A percentile compares a stretch with the other conserved stretches of the same genome.
These are phyloP conservation scores for Luzula sylvatica DNA, from an alignment of 176 grass and related monocot genomes.

Conservation along the genomic window DNA sequence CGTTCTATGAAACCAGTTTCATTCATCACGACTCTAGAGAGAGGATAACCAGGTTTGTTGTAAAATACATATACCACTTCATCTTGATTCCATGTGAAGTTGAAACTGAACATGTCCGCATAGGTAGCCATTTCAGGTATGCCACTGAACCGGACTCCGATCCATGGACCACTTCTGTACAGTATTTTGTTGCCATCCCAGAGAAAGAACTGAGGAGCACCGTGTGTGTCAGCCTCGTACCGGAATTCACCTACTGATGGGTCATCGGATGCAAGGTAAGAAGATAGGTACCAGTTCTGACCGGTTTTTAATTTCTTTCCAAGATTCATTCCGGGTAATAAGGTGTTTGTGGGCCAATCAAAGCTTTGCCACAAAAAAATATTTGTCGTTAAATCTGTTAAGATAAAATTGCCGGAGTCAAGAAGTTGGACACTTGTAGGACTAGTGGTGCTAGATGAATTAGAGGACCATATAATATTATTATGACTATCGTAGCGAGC, in stretches of 20 bases:
- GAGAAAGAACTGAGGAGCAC: constrained; percentile 9
- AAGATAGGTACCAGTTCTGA: constrained; percentile 10
- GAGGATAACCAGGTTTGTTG: not conserved
- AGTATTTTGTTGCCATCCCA: not conserved
- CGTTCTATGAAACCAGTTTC: constrained; percentile 11
- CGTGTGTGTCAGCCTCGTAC: constrained; percentile 8
- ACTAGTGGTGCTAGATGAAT: constrained; percentile 1
- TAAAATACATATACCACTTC: constrained; percentile 3
- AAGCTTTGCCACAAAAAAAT: constrained; percentile 17
- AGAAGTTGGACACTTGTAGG: not conserved
- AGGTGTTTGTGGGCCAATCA: constrained; percentile 16
- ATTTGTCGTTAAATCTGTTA: constrained; percentile 6
- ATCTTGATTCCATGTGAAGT: not conserved
- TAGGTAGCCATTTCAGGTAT: constrained; percentile 41
- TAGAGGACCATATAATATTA: constrained; percentile 7
- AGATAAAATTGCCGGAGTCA: constrained; percentile 16
- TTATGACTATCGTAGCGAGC: not conserved
- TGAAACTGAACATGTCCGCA: constrained; percentile 10
- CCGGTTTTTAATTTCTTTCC: constrained; percentile 27
- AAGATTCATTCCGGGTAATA: constrained; percentile 20
- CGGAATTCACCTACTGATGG: constrained; percentile 23
- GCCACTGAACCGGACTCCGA: constrained; percentile 45
- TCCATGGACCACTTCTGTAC: constrained; percentile 28
- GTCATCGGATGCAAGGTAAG: constrained; percentile 31
- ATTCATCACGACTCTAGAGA: constrained; percentile 13